phyloP scores from a whole-genome alignment of 2,329 filamentous ascomycete genomes.

The Alternaria burnsii region DNA sequence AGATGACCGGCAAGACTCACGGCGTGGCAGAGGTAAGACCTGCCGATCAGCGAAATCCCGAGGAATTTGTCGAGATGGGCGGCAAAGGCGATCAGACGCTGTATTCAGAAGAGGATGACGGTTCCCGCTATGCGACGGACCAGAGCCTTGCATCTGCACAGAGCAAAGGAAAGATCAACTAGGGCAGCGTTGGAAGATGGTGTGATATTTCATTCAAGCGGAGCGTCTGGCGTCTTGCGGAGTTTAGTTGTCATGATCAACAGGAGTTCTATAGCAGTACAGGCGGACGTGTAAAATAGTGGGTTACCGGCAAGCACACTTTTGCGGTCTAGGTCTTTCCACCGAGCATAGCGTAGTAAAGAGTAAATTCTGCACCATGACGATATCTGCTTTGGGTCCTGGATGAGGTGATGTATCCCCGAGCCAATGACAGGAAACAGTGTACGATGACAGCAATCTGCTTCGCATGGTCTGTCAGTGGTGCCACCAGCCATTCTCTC shows the following conservation, averaged over 20 bases:
- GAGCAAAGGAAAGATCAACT: slow-evolving; percentile 8
- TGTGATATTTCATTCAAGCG: background rate
- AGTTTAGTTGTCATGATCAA: slow-evolving; percentile 20
- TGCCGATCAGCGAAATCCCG: slow-evolving; percentile 70
- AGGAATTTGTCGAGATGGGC: slow-evolving; percentile 84
- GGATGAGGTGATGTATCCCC: slow-evolving; percentile 7
- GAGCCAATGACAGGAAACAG: slow-evolving; percentile 32
- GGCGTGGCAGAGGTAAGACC: slow-evolving; percentile 68
- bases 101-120: slow-evolving; percentile 68
- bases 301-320: slow-evolving; percentile 6
- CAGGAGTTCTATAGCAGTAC: slow-evolving; percentile 14
- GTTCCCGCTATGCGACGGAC: slow-evolving; percentile 49
- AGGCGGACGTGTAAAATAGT: slow-evolving; percentile 23
- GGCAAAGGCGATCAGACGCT: slow-evolving; percentile 84
- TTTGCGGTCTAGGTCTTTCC: background rate
- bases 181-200: background rate
- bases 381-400: background rate
- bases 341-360: slow-evolving; percentile 12
- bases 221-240: slow-evolving; percentile 8
- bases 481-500: slow-evolving; percentile 25
- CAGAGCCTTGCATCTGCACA: slow-evolving; percentile 19
- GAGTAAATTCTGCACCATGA: background rate
- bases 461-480: slow-evolving; percentile 32
- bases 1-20: slow-evolving; percentile 18
- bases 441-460: slow-evolving; percentile 20